Percentiles rank a stretch among this genome's conserved stretches.
These are phyloP conservation scores for Gymnopus androsaceus DNA, from an alignment of 1,284 basidiomycete species.

Conservation along the genomic window DNA sequence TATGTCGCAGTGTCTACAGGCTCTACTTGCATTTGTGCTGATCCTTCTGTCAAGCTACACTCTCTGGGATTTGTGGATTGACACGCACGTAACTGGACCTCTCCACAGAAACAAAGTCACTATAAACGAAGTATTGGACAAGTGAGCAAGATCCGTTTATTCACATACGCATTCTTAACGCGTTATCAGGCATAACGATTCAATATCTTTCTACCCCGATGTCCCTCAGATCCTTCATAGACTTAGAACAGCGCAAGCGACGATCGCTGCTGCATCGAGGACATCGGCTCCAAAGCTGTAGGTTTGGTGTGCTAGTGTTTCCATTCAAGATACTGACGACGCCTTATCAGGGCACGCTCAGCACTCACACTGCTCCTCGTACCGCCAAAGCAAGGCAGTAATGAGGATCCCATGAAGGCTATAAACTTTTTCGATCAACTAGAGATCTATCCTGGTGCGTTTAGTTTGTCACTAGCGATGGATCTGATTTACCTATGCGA, in stretches of 20 bases:
- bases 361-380: constrained; percentile 73
- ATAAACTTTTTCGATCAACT: constrained; percentile 75
- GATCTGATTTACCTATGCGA: not conserved
- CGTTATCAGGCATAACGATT: constrained; percentile 48
- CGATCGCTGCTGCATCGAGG: constrained; percentile 77
- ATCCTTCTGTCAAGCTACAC: constrained; percentile 60
- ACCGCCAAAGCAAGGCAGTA: constrained; percentile 45
- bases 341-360: constrained; percentile 62
- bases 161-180: not conserved
- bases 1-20: constrained; percentile 16
- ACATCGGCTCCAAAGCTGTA: constrained; percentile 73
- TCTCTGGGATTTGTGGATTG: constrained; percentile 84
- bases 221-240: constrained; percentile 76
- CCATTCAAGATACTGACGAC: not conserved
- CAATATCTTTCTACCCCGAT: constrained; percentile 72
- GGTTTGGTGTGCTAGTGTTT: constrained; percentile 29
- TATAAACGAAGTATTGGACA: constrained; percentile 64
- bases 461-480: not conserved
- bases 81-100: constrained; percentile 69
- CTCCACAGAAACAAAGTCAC: constrained; percentile 58
- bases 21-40: constrained; percentile 1
- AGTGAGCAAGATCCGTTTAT: constrained; percentile 34
- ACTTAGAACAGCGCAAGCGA: constrained; percentile 54
- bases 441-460: constrained; percentile 80
- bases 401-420: constrained; percentile 49